Conservation (phyloP, 2,329 filamentous ascomycete genomes). For the Nigrospora oryzae region DNA sequence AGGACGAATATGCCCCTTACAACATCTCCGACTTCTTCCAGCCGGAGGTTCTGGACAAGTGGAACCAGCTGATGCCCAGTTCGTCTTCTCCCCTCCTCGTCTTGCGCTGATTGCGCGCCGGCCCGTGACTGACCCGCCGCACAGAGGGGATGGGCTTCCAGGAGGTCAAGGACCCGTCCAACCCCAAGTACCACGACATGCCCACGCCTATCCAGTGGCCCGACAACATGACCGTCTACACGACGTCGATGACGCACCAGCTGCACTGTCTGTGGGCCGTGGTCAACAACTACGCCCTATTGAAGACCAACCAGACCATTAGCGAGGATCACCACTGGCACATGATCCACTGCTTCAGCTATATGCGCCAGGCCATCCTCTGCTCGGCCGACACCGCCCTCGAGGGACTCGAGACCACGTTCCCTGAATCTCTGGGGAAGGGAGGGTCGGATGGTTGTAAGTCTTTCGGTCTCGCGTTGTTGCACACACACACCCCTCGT, state of each 20-base stretch:
- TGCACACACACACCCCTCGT: neutral
- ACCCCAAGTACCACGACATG: conserved; percentile 18
- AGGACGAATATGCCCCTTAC: conserved; percentile 28
- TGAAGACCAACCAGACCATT: conserved; percentile 27
- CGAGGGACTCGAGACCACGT: conserved; percentile 36
- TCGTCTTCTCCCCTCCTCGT: conserved; percentile 1
- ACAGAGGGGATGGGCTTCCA: conserved; percentile 26
- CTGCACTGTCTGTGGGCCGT: conserved; percentile 33
- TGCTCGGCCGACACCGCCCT: conserved; percentile 35
- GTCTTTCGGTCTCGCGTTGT: conserved; percentile 9
- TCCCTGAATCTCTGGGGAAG: conserved; percentile 29
- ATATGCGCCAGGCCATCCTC: conserved; percentile 37
- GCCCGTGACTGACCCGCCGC: conserved; percentile 3
- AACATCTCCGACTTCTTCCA: conserved; percentile 28
- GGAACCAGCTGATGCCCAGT: conserved; percentile 32
- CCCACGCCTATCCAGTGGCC: conserved; percentile 20
- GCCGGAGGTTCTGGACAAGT: conserved; percentile 23
- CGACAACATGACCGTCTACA: conserved; percentile 25
- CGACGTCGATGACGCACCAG: conserved; percentile 31
- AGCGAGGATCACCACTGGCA: conserved; percentile 37
- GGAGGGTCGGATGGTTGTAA: conserved; percentile 37
- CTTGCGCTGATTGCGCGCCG: neutral
- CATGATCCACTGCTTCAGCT: conserved; percentile 40
- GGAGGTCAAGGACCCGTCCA: conserved; percentile 16
- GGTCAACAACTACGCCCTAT: conserved; percentile 33